These are phyloP conservation scores for Pulveroboletus frians DNA, from an alignment of 768 basidiomycete genomes.

Conservation along the genomic window DNA sequence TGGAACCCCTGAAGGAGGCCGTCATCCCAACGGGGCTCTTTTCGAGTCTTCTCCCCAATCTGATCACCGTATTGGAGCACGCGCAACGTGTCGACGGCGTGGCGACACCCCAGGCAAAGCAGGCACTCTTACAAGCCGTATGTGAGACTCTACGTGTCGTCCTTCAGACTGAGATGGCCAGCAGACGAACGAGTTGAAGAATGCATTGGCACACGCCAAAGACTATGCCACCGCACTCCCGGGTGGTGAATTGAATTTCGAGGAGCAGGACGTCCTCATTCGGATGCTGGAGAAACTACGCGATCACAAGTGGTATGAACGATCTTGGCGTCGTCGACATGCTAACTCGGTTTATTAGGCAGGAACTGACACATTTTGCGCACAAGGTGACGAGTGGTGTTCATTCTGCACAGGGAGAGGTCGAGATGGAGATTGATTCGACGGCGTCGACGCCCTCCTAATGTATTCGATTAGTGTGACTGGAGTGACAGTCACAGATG, in stretches of 20 bases:
- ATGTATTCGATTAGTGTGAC: too few species aligned
- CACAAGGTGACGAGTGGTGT: constrained; percentile 36
- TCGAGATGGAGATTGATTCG: constrained; percentile 67
- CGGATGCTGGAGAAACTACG: constrained; percentile 59
- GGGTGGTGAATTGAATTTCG: constrained; percentile 64
- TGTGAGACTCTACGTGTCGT: constrained; percentile 5
- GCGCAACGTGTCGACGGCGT: constrained; percentile 54
- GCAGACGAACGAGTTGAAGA: constrained; percentile 74
- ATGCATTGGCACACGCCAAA: constrained; percentile 51
- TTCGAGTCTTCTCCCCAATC: constrained; percentile 53
- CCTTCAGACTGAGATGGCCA: not conserved
- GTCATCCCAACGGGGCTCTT: constrained; percentile 45
- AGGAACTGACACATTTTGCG: constrained; percentile 51
- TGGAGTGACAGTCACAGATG: too few species aligned
- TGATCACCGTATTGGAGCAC: constrained; percentile 55
- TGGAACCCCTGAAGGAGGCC: constrained; percentile 6
- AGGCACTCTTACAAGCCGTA: constrained; percentile 63
- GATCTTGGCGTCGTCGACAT: not conserved
- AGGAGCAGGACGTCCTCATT: constrained; percentile 70
- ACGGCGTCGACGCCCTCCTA: constrained; percentile 75
- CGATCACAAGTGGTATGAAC: constrained; percentile 43
- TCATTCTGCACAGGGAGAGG: constrained; percentile 24
- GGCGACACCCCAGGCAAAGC: constrained; percentile 54
- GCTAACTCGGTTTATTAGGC: constrained; percentile 37
- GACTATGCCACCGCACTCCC: constrained; percentile 54